Base-by-base conservation (phyloP, 345 rosid genomes). In the Brassica carinata region DNA sequence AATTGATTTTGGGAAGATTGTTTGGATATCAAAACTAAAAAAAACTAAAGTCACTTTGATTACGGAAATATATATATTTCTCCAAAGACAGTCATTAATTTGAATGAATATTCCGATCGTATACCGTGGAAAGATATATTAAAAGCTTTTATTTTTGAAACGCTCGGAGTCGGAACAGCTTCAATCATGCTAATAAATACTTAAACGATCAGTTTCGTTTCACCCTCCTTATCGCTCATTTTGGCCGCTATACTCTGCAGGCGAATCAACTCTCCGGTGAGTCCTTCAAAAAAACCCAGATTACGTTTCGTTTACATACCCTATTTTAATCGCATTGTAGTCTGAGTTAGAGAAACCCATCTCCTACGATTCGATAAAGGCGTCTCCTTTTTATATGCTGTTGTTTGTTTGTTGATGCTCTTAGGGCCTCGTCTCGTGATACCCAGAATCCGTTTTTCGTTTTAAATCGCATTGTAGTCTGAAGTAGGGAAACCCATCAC, bases 211-310 rank as follows among this genome's bases (percentile, higher is more conserved):
- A 13, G 59, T 15, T 53, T 48, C 17, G 14, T 48, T 13, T 48
- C 7, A 48, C 17, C 57, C 69, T 38, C 34, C 27, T 15, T 19
- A 8, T 40, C 40, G 31, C 38, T 62, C 30, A 19, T 7, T 51
- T 61, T 5, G 34, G 38, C 62, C 45, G 8, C 38, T 26, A 17
- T 19, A 23, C 27, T 61, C 76, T 36, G 31, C 73, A 73, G 67
- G 30, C 67, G 73, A 69, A 69, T 29, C 48, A 5, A 69, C 61
- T 69, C 62, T 18, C 26, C 76, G 57, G 76, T 72, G 57, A 72
- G 76, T 59, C 59, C 53, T 38, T 8, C 11, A 11, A 11, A 45
- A 11, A 45, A 45, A 45, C 65, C 55, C 27, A 48, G 66, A 59
- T 72, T n/a, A 5, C 57, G 6, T 48, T 14, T 48, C 57, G 17